Evolutionary conservation across 352 stramenopile genomes (phyloP), one percentile per base, ranked within the genome.

Genomic region (Globisporangium spiculum): DNA sequence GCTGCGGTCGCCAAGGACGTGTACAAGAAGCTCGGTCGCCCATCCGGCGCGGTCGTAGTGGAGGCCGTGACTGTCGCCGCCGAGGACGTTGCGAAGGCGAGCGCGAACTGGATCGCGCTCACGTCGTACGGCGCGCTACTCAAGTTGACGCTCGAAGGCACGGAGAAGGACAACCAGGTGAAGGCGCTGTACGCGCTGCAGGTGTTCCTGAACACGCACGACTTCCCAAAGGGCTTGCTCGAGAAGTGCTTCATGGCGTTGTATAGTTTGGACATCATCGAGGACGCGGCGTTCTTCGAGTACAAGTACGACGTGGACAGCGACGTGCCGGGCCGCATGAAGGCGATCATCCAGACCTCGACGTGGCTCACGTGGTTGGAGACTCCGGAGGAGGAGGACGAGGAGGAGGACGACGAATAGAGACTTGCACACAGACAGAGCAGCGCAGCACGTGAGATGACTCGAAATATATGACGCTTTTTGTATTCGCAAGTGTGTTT

Each of bases 191-290:
- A 90, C 66, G 79, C 86, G n/a, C 66, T 94, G 63, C 84, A 94
- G 70, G 56, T 90, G 34, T 94, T 94, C 60, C 67, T 92, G 56
- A 83, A 91, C 71, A 73, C 76, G 69, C 75, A 90, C 75, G 79
- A 87, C 60, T 91, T 92, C 73, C 85, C 84, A 26, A 92, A 92
- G 75, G 86, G 84, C 32, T 54, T 94, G 66, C 72, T 94, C 38
- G 83, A 94, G 68, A 92, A 91, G 79, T 90, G 81, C 69, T 94
- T 94, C 73, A 94, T 92, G 86, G 86, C 86, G 56, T 76, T 94
- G 3, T 94, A 94, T 73, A 89, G 79, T 69, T 78, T 91, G 46
- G 86, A 94, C 72, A 89, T 94, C 63, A 80, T 94, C 56, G 82
- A 91, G 55, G 86, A 94, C 56, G 73, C 80, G 32, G 86, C 82